Conservation (phyloP, 2,329 filamentous ascomycete genomes). For the Verticillium albo-atrum region DNA sequence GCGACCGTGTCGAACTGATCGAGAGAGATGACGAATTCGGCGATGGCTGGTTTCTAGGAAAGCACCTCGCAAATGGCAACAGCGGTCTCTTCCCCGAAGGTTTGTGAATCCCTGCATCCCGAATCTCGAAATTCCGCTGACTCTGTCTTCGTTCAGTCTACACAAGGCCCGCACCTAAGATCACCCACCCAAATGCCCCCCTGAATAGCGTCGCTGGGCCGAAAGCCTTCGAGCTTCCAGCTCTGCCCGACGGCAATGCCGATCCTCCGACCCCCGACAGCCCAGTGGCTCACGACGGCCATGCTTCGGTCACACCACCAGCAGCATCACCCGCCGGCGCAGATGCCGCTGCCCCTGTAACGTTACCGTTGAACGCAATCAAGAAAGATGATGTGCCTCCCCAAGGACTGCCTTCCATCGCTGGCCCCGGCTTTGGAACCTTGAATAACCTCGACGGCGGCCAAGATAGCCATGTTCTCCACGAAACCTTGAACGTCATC, state of each 20-base stretch:
- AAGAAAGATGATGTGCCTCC: slow-evolving; percentile 26
- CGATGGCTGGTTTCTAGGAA: slow-evolving; percentile 79
- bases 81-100: slow-evolving; percentile 82
- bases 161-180: slow-evolving; percentile 53
- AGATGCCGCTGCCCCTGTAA: slow-evolving; percentile 27
- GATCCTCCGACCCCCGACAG: background rate
- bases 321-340: slow-evolving; percentile 10
- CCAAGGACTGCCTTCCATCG: slow-evolving; percentile 31
- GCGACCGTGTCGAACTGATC: slow-evolving; percentile 76
- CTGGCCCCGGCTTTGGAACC: slow-evolving; percentile 9
- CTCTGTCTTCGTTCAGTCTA: slow-evolving; percentile 45
- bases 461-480: slow-evolving; percentile 70
- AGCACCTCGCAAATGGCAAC: slow-evolving; percentile 67
- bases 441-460: slow-evolving; percentile 29
- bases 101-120: slow-evolving; percentile 33
- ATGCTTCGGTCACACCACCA: slow-evolving; percentile 3
- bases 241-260: background rate
- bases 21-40: slow-evolving; percentile 86
- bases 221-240: background rate
- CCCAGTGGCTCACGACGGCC: background rate
- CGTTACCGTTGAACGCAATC: slow-evolving; percentile 35
- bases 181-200: slow-evolving; percentile 7
- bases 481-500: slow-evolving; percentile 92
- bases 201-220: background rate
- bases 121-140: slow-evolving; percentile 3